These are phyloP conservation scores for Neonectria neomacrospora DNA, from an alignment of 2,329 filamentous ascomycete genomes.

Conservation along the genomic window DNA sequence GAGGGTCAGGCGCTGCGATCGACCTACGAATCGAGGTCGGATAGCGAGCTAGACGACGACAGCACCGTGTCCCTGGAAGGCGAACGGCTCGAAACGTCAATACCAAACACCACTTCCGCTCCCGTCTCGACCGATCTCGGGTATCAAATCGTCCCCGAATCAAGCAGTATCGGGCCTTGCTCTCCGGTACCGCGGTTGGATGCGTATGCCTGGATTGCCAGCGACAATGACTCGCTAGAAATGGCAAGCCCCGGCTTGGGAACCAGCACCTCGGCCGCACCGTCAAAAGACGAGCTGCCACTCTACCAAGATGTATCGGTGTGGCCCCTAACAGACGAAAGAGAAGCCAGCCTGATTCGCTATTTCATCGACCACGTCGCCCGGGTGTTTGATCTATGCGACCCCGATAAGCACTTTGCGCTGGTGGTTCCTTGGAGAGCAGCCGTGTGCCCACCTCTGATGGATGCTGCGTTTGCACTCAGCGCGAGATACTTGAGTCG, in stretches of 20 bases:
- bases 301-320: conserved; percentile 15
- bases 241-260: background rate
- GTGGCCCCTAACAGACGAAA: conserved; percentile 13
- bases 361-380: conserved; percentile 22
- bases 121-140: background rate
- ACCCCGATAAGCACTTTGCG: conserved; percentile 19
- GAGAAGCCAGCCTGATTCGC: conserved; percentile 11
- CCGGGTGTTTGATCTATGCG: conserved; percentile 22
- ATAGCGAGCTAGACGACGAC: conserved; percentile 7
- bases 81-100: background rate
- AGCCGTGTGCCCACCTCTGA: conserved; percentile 11
- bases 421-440: conserved; percentile 15
- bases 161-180: background rate
- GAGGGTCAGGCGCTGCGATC: background rate
- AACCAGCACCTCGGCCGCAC: background rate
- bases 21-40: background rate
- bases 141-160: background rate
- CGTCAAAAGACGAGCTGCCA: background rate
- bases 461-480: conserved; percentile 17
- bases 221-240: background rate
- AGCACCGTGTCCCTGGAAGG: background rate
- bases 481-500: conserved; percentile 22
- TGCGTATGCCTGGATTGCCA: background rate
- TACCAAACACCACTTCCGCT: background rate
- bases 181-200: background rate